A percentile compares a stretch with the other conserved stretches of the same genome.
These are phyloP conservation scores for Handroanthus guayacan DNA, from an alignment of 257 asterid species.

Conservation along the genomic window DNA sequence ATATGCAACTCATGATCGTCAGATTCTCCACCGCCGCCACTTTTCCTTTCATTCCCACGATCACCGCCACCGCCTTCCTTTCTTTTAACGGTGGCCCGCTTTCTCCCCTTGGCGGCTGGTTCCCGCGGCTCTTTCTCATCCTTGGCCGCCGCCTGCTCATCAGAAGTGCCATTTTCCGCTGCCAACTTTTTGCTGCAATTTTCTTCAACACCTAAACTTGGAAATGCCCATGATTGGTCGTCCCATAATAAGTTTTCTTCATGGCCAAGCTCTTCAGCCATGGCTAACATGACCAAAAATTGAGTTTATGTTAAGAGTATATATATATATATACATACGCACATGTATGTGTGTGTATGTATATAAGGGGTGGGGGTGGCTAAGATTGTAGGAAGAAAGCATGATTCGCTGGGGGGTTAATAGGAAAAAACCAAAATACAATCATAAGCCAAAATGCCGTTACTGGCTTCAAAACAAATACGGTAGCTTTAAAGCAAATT, in stretches of 20 bases:
- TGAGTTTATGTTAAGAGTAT: no score
- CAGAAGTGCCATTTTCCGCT: not conserved
- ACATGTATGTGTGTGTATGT: not conserved
- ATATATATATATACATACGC: not conserved
- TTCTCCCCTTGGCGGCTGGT: constrained; percentile 20
- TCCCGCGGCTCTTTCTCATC: constrained; percentile 27
- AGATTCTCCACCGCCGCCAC: constrained; percentile 43
- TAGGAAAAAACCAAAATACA: constrained; percentile 52
- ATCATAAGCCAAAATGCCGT: constrained; percentile 65
- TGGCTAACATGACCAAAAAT: constrained; percentile 25
- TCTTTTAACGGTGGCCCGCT: constrained; percentile 30
- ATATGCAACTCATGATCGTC: constrained; percentile 79
- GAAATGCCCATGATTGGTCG: constrained; percentile 45
- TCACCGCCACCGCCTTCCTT: constrained; percentile 31
- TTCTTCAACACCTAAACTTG: constrained; percentile 39
- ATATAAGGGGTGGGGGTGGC: constrained; percentile 1
- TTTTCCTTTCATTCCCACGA: constrained; percentile 9
- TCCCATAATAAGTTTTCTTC: constrained; percentile 46
- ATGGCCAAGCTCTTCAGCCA: constrained; percentile 46
- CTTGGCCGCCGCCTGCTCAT: constrained; percentile 16
- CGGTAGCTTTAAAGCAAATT: constrained; percentile 36
- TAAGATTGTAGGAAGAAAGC: constrained; percentile 29
- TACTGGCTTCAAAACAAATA: constrained; percentile 54
- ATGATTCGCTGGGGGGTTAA: constrained; percentile 35
- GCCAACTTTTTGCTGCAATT: constrained; percentile 30